phyloP scores from a whole-genome alignment of 2,329 filamentous ascomycete species.

The Orbilia brochopaga region DNA sequence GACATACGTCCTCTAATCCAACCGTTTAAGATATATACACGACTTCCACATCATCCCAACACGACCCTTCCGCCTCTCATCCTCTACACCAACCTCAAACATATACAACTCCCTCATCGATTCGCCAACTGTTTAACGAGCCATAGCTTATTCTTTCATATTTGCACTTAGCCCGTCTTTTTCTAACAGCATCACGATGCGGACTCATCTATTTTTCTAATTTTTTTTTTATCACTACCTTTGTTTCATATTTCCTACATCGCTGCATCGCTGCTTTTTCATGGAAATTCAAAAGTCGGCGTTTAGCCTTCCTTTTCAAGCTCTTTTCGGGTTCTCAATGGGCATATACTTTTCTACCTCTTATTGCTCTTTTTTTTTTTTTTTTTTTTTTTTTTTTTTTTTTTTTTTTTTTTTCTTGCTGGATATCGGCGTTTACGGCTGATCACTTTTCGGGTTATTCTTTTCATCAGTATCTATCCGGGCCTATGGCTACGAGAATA shows the following conservation, averaged over 20 bases:
- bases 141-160: too few relatives aligned
- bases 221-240: background rate
- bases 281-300: slow-evolving; percentile 11
- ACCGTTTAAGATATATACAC: too few relatives aligned
- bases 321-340: background rate
- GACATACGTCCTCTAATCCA: too few relatives aligned
- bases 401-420: too few relatives aligned
- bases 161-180: too few relatives aligned
- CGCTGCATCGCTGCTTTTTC: background rate
- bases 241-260: background rate
- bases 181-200: too few relatives aligned
- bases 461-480: background rate
- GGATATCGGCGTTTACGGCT: slow-evolving; percentile 4
- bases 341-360: background rate
- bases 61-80: too few relatives aligned
- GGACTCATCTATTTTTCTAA: background rate
- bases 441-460: background rate
- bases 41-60: too few relatives aligned
- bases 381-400: background rate
- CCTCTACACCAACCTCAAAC: too few relatives aligned
- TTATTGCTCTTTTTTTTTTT: background rate
- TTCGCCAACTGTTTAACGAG: too few relatives aligned
- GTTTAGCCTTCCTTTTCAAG: slow-evolving; percentile 3
- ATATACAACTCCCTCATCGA: too few relatives aligned
- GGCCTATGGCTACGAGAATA: background rate